Base-by-base conservation (phyloP, 208 protist species). In the Tetramitus jugosus region DNA sequence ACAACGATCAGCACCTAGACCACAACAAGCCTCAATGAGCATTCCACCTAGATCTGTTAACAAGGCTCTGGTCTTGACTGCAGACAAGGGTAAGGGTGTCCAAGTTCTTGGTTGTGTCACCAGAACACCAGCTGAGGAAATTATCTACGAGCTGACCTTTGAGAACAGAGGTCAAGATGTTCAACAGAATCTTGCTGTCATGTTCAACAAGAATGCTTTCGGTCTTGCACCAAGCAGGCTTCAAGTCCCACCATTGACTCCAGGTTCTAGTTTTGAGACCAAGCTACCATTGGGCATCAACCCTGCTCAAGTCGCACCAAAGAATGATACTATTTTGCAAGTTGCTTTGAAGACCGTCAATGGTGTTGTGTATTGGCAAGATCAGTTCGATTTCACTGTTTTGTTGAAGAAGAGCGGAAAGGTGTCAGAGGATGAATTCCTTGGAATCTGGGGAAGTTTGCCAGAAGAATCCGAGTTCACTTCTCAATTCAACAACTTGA, bases 161-260 rank as follows among this genome's bases (percentile, higher is more conserved):
- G 62, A 79, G 39, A 87, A 87, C 68, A 69, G 61, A 31, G 49
- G 72, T 42, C 42, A 40, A 45, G 33, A 42, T 26, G 74, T 77
- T 35, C 56, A 85, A 2, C 69, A 62, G 3, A 75, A 60, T 46
- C 83, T 82, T 52, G 85, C 85, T 23, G 26, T 86, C 42, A 80
- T 86, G 80, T 79, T 84, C 61, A 87, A 87, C 77, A 82, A 85
- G 33, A 87, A 87, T 76, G 78, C 81, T 42, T 79, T 67, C 26
- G 84, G 84, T 20, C 39, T 84, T 8, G 62, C 45, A 2, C 62
- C 77, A 10, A 49, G 33, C 37, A n/a, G 23, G 17, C 14, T 76
- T 29, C 29, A 62, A 23, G 45, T 26, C 13, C 53, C 29, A 33
- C 33, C 2, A n/a, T 23, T 64, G 3, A 29, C 23, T 33, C 53